These are phyloP conservation scores for Eutypella sp. DNA, from an alignment of 2,329 filamentous ascomycete genomes.

Conservation along the genomic window DNA sequence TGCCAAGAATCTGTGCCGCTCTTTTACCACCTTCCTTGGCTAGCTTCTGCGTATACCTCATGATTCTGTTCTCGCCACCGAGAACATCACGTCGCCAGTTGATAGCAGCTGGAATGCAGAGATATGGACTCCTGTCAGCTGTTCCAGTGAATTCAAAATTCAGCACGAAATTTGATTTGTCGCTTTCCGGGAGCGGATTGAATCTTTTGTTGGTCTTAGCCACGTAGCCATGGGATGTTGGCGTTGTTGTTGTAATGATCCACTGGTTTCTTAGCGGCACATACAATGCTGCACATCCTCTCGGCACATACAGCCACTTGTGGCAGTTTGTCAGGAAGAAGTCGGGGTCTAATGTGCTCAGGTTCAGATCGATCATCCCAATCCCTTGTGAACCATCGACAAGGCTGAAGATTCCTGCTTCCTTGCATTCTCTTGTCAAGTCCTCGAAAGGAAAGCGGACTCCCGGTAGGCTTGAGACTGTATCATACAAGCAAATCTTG, in stretches of 20 bases:
- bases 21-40: constrained; percentile 58
- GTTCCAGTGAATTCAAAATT: constrained; percentile 78
- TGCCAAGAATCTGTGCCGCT: constrained; percentile 61
- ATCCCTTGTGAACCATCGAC: constrained; percentile 84
- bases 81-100: constrained; percentile 63
- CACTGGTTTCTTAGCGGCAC: constrained; percentile 72
- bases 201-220: constrained; percentile 33
- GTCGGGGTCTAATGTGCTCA: constrained; percentile 65
- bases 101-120: constrained; percentile 68
- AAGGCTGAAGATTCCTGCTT: constrained; percentile 64
- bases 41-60: constrained; percentile 56
- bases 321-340: constrained; percentile 86
- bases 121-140: constrained; percentile 64
- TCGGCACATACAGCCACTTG: constrained; percentile 83
- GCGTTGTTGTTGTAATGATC: constrained; percentile 67
- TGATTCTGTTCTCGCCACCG: constrained; percentile 69
- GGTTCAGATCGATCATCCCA: constrained; percentile 70
- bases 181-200: constrained; percentile 37
- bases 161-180: constrained; percentile 56
- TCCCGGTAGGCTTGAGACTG: constrained; percentile 73
- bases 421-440: constrained; percentile 59
- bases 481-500: constrained; percentile 71
- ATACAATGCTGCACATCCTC: constrained; percentile 76
- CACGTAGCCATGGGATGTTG: constrained; percentile 75
- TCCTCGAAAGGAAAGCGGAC: constrained; percentile 73